These are phyloP conservation scores for Xylaria multiplex DNA, from an alignment of 2,329 filamentous ascomycete genomes.

Conservation along the genomic window DNA sequence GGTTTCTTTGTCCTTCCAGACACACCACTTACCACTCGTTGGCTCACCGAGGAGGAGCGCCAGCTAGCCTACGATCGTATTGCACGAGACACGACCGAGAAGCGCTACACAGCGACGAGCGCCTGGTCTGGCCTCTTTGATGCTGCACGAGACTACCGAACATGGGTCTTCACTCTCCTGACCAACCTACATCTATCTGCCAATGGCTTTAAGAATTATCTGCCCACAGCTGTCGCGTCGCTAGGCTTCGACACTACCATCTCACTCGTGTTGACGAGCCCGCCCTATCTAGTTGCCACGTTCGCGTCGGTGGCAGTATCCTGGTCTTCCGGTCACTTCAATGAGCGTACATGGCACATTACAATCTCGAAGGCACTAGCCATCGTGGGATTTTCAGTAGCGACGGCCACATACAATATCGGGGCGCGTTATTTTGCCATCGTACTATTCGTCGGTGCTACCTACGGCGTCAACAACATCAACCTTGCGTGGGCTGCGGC, in stretches of 20 bases:
- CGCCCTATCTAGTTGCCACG: constrained; percentile 49
- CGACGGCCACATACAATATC: constrained; percentile 43
- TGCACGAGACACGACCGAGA: constrained; percentile 47
- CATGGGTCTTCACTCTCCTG: constrained; percentile 58
- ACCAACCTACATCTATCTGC: constrained; percentile 49
- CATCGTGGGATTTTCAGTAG: constrained; percentile 48
- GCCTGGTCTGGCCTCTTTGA: constrained; percentile 50
- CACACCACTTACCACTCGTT: constrained; percentile 53
- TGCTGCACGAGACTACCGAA: constrained; percentile 52
- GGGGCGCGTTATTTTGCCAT: constrained; percentile 49
- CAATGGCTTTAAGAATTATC: constrained; percentile 46
- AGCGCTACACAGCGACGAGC: constrained; percentile 51
- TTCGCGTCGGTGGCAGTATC: constrained; percentile 52
- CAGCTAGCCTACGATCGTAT: constrained; percentile 55
- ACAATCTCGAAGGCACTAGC: constrained; percentile 54
- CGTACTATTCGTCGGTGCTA: constrained; percentile 52
- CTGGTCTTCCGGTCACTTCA: constrained; percentile 56
- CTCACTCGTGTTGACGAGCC: constrained; percentile 60
- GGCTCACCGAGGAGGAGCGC: constrained; percentile 57
- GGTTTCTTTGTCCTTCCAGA: constrained; percentile 49
- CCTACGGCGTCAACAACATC: constrained; percentile 56
- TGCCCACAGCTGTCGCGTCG: constrained; percentile 53
- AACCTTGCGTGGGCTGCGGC: constrained; percentile 56
- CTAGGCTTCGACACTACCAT: constrained; percentile 56
- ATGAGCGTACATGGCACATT: constrained; percentile 61